Evolutionary conservation across 1,139 yeast genomes (phyloP), one percentile per base, ranked within the genome.

Genomic region (Torulaspora pretoriensis): DNA sequence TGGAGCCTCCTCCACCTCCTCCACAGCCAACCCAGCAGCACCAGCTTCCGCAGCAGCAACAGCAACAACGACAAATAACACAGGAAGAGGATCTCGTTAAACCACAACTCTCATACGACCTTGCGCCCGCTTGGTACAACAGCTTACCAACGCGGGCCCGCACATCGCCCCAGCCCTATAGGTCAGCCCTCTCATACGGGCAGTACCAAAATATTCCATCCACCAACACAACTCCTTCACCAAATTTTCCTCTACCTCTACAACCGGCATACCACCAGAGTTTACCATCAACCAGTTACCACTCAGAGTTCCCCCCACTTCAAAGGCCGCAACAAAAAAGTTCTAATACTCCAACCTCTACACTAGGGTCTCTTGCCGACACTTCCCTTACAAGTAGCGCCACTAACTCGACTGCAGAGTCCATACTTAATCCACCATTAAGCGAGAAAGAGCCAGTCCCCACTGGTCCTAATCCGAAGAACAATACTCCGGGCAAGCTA

Each of bases 91-190:
- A 48, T 4, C 44, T 47, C 27, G 60, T 49, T 25, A 40, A 32
- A 40, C 39, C 42, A 36, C 48, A 42, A 29, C 42, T 48, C 23
- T 52, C 53, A 37, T 55, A 54, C 25, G 46, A 43, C 16, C 30
- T 33, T 13, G 37, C 31, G 13, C 40, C 45, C 3, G 19, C 46
- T 12, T 43, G 46, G 46, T 43, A 38, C 34, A 34, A 34, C 8
- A 35, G 28, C 27, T 7, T 43, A 39, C 34, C 46, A 5, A 19
- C 26, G 12, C 35, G 46, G 12, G 34, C 40, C 17, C 40, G 23
- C 14, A 26, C 42, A 2, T 37, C 39, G n/a, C 45, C 41, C 16
- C 46, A 43, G 14, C 40, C 43, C 27, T 43, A 43, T 32, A 36
- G 43, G 35, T 30, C 42, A 23, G 27, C 46, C 7, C 28, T 43